Conservation (phyloP, 441 rosid species). For the Theobroma grandiflorum region DNA sequence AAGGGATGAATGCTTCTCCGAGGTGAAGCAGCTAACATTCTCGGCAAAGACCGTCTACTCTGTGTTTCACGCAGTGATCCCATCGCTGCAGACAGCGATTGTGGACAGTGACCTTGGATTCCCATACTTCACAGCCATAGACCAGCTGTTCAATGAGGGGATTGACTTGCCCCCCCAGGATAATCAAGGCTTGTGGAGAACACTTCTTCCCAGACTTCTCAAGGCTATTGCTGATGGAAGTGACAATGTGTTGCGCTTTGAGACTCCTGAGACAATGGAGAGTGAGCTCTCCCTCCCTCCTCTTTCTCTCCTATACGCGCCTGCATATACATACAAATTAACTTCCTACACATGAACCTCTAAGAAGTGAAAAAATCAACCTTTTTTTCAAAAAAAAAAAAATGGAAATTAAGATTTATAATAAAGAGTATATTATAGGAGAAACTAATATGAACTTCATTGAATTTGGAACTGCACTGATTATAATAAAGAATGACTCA, state of each 20-base stretch:
- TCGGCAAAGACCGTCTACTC: conserved; percentile 60
- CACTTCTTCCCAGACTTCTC: conserved; percentile 61
- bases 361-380: too few relatives aligned
- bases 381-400: too few relatives aligned
- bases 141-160: conserved; percentile 65
- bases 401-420: too few relatives aligned
- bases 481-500: too few relatives aligned
- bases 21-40: conserved; percentile 53
- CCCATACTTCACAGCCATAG: conserved; percentile 64
- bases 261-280: conserved; percentile 53
- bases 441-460: too few relatives aligned
- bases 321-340: too few relatives aligned
- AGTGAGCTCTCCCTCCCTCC: conserved; percentile 36
- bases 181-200: conserved; percentile 42
- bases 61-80: conserved; percentile 59
- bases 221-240: conserved; percentile 46
- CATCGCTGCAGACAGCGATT: conserved; percentile 45
- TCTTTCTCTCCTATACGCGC: not conserved
- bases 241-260: conserved; percentile 57
- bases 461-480: too few relatives aligned
- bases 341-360: too few relatives aligned
- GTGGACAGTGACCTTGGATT: conserved; percentile 52
- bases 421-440: too few relatives aligned
- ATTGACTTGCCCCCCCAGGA: conserved; percentile 50
- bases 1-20: conserved; percentile 71